Evolutionary conservation across 2,329 filamentous ascomycete genomes (phyloP).

Genomic region (Fusarium sp.): DNA sequence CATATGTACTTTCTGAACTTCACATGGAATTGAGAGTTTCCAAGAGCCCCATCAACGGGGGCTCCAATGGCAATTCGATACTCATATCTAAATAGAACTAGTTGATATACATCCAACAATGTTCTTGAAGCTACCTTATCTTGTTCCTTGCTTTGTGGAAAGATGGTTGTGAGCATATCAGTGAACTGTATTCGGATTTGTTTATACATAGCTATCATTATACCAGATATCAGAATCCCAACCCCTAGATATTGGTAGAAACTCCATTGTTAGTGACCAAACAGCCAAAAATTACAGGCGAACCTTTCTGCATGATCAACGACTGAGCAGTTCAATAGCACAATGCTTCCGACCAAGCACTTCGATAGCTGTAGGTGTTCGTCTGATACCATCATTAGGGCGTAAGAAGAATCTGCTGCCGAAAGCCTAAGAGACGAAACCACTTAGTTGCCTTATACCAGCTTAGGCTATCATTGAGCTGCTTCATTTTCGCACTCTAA

Average conservation of each 20-base stretch:
- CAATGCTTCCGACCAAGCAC: not conserved
- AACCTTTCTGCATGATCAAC: not conserved
- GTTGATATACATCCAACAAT: not conserved
- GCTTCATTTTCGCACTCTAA: not conserved
- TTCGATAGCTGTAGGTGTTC: not conserved
- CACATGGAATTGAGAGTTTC: not conserved
- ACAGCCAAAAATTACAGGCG: not conserved
- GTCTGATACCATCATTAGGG: not conserved
- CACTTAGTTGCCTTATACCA: not conserved
- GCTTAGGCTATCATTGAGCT: not conserved
- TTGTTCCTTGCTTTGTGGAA: not conserved
- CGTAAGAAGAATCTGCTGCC: not conserved
- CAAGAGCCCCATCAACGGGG: too few species aligned
- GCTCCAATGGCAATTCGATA: too few species aligned
- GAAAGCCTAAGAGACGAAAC: not conserved
- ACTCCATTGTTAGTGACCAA: not conserved
- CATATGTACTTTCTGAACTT: not conserved
- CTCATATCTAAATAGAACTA: not conserved
- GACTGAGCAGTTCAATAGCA: not conserved
- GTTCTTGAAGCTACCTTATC: not conserved
- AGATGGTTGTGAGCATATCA: not conserved
- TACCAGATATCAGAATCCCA: not conserved
- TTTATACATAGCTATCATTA: not conserved
- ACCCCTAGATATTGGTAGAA: not conserved
- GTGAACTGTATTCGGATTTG: accelerated